A percentile compares a stretch with the other conserved stretches of the same genome.
Conservation (phyloP, 306 rosid genomes). For the Rosa lucieae region DNA sequence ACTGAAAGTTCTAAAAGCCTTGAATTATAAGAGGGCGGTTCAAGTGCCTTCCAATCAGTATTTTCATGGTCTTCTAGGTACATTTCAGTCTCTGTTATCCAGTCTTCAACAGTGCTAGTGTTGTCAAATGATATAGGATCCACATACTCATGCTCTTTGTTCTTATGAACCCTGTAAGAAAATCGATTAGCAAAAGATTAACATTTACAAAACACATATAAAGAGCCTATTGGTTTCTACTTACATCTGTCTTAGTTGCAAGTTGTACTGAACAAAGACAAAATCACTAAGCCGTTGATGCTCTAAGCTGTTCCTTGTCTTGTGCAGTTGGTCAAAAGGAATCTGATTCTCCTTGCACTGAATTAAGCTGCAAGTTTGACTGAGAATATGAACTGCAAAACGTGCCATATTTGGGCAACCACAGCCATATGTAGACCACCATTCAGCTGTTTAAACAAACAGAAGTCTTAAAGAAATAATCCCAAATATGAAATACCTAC, state of each 20-base stretch:
- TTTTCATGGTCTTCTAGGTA: conserved; percentile 40
- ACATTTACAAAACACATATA: background rate
- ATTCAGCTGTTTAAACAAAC: conserved; percentile 60
- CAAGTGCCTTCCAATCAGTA: conserved; percentile 59
- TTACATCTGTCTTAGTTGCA: conserved; percentile 37
- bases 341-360: conserved; percentile 45
- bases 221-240: conserved; percentile 7
- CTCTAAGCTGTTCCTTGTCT: conserved; percentile 61
- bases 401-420: conserved; percentile 67
- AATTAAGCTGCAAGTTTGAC: conserved; percentile 63
- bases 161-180: conserved; percentile 39
- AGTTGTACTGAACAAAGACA: conserved; percentile 52
- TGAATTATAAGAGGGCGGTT: conserved; percentile 46
- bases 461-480: conserved; percentile 10
- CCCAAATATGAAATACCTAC: background rate
- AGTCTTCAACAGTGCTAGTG: conserved; percentile 45
- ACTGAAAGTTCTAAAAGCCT: conserved; percentile 51
- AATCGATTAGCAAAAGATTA: conserved; percentile 14
- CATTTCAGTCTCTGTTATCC: conserved; percentile 49
- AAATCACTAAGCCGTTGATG: conserved; percentile 66
- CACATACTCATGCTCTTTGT: conserved; percentile 45
- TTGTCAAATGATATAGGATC: conserved; percentile 57
- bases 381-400: conserved; percentile 61
- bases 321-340: conserved; percentile 47
- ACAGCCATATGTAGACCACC: conserved; percentile 90